Evolutionary conservation across 163 green algal species (phyloP).

Genomic region (Chloromonas sp.): DNA sequence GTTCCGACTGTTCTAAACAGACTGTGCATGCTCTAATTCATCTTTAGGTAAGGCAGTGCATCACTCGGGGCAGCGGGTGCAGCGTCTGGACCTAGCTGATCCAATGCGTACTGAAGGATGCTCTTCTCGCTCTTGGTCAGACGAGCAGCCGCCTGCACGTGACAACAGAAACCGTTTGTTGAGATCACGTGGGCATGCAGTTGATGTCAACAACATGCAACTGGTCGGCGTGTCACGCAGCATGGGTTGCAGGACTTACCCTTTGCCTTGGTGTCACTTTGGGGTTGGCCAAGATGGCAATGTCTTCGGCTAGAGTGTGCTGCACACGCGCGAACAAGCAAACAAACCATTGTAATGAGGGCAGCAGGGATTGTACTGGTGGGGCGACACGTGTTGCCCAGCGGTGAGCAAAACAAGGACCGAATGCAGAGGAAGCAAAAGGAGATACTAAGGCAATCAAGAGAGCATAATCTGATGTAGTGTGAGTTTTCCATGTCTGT

Average conservation of each 20-base stretch:
- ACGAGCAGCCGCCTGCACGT: constrained; percentile 49
- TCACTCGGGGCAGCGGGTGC: background rate
- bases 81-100: background rate
- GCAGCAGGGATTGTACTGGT: background rate
- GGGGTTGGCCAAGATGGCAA: background rate
- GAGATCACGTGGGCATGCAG: background rate
- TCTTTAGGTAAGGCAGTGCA: background rate
- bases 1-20: no score
- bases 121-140: constrained; percentile 71
- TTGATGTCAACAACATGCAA: background rate
- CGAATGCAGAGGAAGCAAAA: no score
- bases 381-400: background rate
- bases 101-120: constrained; percentile 47
- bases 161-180: background rate
- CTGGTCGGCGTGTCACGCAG: no score
- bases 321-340: background rate
- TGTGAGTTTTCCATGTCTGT: background rate
- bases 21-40: background rate
- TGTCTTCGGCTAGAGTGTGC: background rate
- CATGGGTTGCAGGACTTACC: background rate
- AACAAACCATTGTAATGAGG: background rate
- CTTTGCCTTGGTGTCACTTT: background rate
- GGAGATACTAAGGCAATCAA: no score
- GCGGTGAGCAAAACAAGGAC: no score
- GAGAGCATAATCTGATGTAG: no score